These are phyloP conservation scores for Corchorus olitorius DNA, from an alignment of 345 rosid genomes.

Conservation along the genomic window DNA sequence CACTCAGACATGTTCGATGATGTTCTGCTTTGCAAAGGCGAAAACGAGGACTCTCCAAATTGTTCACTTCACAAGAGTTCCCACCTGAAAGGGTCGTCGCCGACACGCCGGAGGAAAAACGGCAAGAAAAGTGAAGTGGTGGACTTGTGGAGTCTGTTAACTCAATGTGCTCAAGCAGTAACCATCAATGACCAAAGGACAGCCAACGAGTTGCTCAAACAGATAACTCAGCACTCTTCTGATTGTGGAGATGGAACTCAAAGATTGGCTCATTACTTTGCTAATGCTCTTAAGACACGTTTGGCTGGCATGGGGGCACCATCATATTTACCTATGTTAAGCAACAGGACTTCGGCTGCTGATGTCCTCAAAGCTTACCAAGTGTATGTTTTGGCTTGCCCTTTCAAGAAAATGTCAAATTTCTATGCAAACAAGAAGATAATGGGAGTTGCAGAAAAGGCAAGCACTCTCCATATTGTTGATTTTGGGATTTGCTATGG, in stretches of 20 bases:
- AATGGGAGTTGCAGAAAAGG: slow-evolving; percentile 36
- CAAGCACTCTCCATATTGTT: slow-evolving; percentile 46
- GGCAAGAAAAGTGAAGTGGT: slow-evolving; percentile 20
- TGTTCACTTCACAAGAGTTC: not conserved
- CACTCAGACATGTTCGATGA: slow-evolving; percentile 49
- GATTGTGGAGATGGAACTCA: slow-evolving; percentile 38
- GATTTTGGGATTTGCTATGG: slow-evolving; percentile 60
- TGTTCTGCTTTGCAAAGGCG: slow-evolving; percentile 38
- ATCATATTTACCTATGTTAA: slow-evolving; percentile 10
- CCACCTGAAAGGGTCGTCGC: slow-evolving; percentile 8
- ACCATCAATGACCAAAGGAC: slow-evolving; percentile 32
- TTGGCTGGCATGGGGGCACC: slow-evolving; percentile 29
- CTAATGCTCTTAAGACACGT: slow-evolving; percentile 44
- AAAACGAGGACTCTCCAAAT: not conserved
- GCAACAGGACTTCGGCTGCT: slow-evolving; percentile 23
- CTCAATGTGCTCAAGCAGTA: slow-evolving; percentile 39
- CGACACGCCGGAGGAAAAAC: slow-evolving; percentile 6
- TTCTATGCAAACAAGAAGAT: slow-evolving; percentile 42
- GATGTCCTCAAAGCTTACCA: slow-evolving; percentile 32
- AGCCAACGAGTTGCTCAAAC: slow-evolving; percentile 33
- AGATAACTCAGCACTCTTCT: slow-evolving; percentile 41
- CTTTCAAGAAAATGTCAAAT: slow-evolving; percentile 37
- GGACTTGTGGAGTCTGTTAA: slow-evolving; percentile 37
- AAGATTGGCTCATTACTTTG: slow-evolving; percentile 46
- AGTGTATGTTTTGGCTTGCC: slow-evolving; percentile 16